phyloP scores from a whole-genome alignment of 129 eudicot genomes.

The carrot (Daucus carota) region DNA sequence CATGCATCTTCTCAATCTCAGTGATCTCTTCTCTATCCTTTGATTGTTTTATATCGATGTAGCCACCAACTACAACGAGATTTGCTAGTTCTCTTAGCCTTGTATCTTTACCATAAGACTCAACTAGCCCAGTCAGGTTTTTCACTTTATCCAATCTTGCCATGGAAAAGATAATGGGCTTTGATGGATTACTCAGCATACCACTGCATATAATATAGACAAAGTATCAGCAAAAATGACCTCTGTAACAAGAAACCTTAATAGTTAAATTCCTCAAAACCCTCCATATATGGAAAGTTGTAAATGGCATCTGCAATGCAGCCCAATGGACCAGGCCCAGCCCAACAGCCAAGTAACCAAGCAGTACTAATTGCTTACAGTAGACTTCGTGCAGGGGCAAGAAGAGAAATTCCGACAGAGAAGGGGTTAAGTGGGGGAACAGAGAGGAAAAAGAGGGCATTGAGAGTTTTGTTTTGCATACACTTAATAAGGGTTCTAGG shows the following conservation, averaged over 20 bases:
- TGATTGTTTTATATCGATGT: slow-evolving; percentile 19
- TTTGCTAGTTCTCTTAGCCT: slow-evolving; percentile 28
- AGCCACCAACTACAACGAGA: slow-evolving; percentile 31
- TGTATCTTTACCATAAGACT: slow-evolving; percentile 25
- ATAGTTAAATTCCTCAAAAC: not conserved
- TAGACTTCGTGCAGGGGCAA: too few species aligned
- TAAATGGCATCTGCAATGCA: too few species aligned
- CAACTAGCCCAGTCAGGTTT: slow-evolving; percentile 30
- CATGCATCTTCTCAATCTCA: slow-evolving; percentile 28
- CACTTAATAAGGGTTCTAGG: too few species aligned
- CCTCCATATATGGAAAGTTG: not conserved
- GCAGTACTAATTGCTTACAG: too few species aligned
- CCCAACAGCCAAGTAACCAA: too few species aligned
- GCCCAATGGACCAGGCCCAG: too few species aligned
- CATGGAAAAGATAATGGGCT: slow-evolving; percentile 30
- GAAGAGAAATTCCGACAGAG: too few species aligned
- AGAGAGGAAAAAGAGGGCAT: too few species aligned
- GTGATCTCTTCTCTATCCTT: slow-evolving; percentile 27
- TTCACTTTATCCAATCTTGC: slow-evolving; percentile 32
- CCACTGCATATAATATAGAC: slow-evolving; percentile 17
- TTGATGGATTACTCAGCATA: slow-evolving; percentile 21
- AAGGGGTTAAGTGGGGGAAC: too few species aligned
- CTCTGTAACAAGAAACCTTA: not conserved
- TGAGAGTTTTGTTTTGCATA: too few species aligned
- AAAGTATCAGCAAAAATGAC: not conserved